phyloP scores from a whole-genome alignment of 225 moss, liverwort and hornwort species.

The Antitrichia curtipendula region DNA sequence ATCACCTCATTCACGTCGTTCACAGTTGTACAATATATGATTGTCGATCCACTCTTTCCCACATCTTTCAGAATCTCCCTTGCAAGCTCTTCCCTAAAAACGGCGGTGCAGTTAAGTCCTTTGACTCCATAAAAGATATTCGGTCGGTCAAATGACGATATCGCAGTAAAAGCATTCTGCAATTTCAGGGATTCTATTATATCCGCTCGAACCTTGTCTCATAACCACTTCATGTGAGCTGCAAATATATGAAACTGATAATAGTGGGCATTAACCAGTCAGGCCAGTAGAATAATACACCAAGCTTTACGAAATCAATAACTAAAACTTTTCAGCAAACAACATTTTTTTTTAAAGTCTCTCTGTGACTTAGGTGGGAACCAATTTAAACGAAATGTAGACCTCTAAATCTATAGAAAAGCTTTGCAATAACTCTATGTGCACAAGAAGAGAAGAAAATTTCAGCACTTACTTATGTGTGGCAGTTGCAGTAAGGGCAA shows the following conservation, averaged over 20 bases:
- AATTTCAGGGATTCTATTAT: conserved; percentile 50
- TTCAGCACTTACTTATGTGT: conserved; percentile 53
- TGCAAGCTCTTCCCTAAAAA: conserved; percentile 75
- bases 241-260: neutral
- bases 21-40: conserved; percentile 88
- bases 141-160: conserved; percentile 76
- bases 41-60: conserved; percentile 69
- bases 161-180: conserved; percentile 42
- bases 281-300: conserved; percentile 1
- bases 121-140: conserved; percentile 83
- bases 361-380: neutral
- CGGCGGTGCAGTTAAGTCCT: conserved; percentile 49
- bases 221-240: neutral
- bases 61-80: conserved; percentile 59
- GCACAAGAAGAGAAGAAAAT: neutral
- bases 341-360: neutral
- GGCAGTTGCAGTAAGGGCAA: conserved; percentile 87
- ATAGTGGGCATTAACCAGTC: neutral
- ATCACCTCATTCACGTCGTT: conserved; percentile 83
- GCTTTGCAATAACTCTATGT: neutral
- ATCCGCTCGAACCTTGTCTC: conserved; percentile 66
- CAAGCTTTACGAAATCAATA: neutral
- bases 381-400: neutral
- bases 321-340: neutral
- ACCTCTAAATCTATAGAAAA: neutral